A percentile compares a stretch with the other conserved stretches of the same genome.
Conservation (phyloP, 139 green algal species). For the Pleodorina starrii region DNA sequence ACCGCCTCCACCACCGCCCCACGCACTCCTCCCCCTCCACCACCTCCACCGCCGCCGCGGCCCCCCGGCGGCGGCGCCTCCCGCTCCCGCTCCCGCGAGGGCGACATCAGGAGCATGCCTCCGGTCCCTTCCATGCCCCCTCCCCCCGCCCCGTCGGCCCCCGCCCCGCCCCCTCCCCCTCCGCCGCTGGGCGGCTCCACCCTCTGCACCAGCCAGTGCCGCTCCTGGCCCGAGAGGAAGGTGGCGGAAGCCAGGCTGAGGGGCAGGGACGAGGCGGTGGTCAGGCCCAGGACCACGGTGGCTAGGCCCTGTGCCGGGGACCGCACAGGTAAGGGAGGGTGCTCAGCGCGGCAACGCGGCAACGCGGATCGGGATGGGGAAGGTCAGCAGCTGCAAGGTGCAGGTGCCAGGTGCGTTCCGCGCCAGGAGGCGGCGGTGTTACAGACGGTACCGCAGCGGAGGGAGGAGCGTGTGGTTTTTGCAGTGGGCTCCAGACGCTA, state of each 20-base stretch:
- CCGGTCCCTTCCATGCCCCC: neutral
- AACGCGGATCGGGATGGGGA: no score
- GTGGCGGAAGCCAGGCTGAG: neutral
- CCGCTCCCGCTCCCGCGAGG: neutral
- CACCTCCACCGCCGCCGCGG: neutral
- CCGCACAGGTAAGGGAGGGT: no score
- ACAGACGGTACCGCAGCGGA: no score
- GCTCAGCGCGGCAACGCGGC: no score
- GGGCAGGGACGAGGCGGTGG: constrained; percentile 41
- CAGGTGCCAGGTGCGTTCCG: no score
- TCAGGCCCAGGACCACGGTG: constrained; percentile 43
- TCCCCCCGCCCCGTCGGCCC: no score
- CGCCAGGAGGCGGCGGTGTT: no score
- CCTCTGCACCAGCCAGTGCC: constrained; percentile 47
- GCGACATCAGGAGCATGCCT: neutral
- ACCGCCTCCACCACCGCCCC: neutral
- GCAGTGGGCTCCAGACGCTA: no score
- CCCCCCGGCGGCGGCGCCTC: neutral
- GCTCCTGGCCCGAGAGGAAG: constrained; percentile 51
- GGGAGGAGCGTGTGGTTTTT: no score
- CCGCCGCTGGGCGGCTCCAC: neutral
- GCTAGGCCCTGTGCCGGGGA: constrained; percentile 66
- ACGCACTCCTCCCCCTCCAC: neutral
- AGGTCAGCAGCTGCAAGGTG: no score
- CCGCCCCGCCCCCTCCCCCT: neutral